Base-by-base conservation (phyloP, 352 stramenopile genomes). In the Phytopythium montanum region DNA sequence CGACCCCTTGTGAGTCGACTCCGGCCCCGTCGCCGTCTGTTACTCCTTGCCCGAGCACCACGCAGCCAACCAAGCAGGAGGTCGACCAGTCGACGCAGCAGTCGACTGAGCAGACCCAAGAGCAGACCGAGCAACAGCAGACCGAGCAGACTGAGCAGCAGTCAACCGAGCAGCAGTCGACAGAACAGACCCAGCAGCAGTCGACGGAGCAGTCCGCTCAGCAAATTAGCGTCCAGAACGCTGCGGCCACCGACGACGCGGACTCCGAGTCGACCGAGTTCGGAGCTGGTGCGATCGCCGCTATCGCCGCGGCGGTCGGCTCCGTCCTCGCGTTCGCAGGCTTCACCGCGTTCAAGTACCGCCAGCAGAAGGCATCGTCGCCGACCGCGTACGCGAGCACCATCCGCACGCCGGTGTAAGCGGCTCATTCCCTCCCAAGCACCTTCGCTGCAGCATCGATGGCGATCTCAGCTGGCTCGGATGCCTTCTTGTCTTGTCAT, bases 291-390 rank as follows among this genome's bases (percentile, higher is more conserved):
- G 46, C 56, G 3, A 13, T 68, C 23, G 65, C 56, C 7, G 61
- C 57, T 34, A 61, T 72, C 48, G 61, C 61, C 9, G 65, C 65
- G 9, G 65, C 56, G 13, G 53, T 72, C 12, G 56, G 61, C 5
- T 54, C 56, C 1, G 29, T 72, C 41, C 21, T 72, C 3, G 65
- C 65, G n/a, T 25, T 65, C 53, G 65, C 61, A 2, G 65, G 52
- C 26, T 68, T 72, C 36, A 57, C 8, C 8, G 19, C 46, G 0
- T 68, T 68, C 65, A 68, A 68, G 51, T 36, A 59, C 39, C 65
- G 56, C 21, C 55, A 65, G 38, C 45, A 10, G 10, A 12, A 23
- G 26, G 26, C 6, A 8, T 5, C 10, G 5, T 34, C 23, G 8
- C 45, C 45, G 3, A n/a, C 12, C 5, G 45, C 23, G 26, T 34